phyloP scores from a whole-genome alignment of 768 basidiomycete species.

The Hypholoma fasciculare region DNA sequence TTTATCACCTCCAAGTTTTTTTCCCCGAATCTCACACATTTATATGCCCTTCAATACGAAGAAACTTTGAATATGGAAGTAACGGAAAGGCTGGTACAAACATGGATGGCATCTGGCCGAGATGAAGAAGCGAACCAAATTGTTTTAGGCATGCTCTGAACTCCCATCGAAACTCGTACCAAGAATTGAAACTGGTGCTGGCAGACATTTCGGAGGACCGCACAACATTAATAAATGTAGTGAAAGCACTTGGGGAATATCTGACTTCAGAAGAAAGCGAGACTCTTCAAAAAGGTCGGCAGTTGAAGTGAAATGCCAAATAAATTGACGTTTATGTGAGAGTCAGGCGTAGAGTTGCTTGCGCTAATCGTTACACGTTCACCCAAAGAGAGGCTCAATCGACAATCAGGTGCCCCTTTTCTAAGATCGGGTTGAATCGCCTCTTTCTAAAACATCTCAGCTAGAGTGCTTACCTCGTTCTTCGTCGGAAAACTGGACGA shows the following conservation, averaged over 20 bases:
- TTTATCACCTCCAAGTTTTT: neutral
- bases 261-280: conserved; percentile 84
- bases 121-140: conserved; percentile 60
- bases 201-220: conserved; percentile 52
- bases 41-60: neutral
- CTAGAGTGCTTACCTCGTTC: conserved; percentile 80
- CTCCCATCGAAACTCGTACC: conserved; percentile 5
- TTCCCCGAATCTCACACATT: neutral
- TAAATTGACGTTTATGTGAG: neutral
- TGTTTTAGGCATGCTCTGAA: conserved; percentile 52
- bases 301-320: neutral
- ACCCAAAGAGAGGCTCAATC: conserved; percentile 65
- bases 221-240: conserved; percentile 69
- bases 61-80: conserved; percentile 29
- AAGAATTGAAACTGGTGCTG: conserved; percentile 13
- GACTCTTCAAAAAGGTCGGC: conserved; percentile 74
- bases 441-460: conserved; percentile 37
- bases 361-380: conserved; percentile 66
- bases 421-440: neutral
- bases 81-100: conserved; percentile 55
- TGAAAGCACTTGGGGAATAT: conserved; percentile 86
- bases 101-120: conserved; percentile 69
- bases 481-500: conserved; percentile 88
- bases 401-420: conserved; percentile 69
- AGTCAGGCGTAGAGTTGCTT: conserved; percentile 80